phyloP scores from a whole-genome alignment of 805 yeast genomes.

The Pichia cabralensis region DNA sequence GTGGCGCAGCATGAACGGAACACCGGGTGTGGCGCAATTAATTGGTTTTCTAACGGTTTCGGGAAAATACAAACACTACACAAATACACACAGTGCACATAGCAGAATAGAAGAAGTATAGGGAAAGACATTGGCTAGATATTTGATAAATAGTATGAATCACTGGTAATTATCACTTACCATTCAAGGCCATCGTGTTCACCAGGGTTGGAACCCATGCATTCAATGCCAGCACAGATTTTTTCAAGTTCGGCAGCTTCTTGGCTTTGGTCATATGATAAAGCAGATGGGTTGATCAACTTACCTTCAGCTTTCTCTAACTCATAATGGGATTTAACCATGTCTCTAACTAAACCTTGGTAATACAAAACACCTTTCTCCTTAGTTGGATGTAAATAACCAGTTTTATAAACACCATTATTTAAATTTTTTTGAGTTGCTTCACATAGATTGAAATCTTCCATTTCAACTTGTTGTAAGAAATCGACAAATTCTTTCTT shows the following conservation, averaged over 20 bases:
- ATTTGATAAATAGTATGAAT: too few relatives aligned
- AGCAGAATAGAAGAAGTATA: neutral
- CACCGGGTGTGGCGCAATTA: too few relatives aligned
- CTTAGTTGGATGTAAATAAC: constrained; percentile 48
- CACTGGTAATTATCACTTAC: constrained; percentile 9
- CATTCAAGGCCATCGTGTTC: constrained; percentile 21
- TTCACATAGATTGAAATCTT: constrained; percentile 50
- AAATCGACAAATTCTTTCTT: constrained; percentile 56
- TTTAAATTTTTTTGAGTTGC: constrained; percentile 51
- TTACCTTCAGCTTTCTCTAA: constrained; percentile 36
- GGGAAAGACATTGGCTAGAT: too few relatives aligned
- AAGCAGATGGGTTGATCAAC: constrained; percentile 42
- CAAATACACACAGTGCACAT: neutral
- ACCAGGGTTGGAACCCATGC: constrained; percentile 34
- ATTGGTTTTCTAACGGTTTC: too few relatives aligned
- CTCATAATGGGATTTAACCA: constrained; percentile 46
- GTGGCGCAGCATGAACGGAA: too few relatives aligned
- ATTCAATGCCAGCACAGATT: constrained; percentile 41
- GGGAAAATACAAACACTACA: neutral
- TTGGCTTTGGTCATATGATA: constrained; percentile 31
- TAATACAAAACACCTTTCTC: constrained; percentile 51
- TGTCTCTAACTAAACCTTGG: constrained; percentile 43
- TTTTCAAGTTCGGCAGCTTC: constrained; percentile 41
- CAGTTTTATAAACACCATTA: constrained; percentile 50
- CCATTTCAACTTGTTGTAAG: constrained; percentile 51